Evolutionary conservation across 495 filamentous ascomycete genomes (phyloP), one percentile per base, ranked within the genome.

Genomic region (Podospora didyma): DNA sequence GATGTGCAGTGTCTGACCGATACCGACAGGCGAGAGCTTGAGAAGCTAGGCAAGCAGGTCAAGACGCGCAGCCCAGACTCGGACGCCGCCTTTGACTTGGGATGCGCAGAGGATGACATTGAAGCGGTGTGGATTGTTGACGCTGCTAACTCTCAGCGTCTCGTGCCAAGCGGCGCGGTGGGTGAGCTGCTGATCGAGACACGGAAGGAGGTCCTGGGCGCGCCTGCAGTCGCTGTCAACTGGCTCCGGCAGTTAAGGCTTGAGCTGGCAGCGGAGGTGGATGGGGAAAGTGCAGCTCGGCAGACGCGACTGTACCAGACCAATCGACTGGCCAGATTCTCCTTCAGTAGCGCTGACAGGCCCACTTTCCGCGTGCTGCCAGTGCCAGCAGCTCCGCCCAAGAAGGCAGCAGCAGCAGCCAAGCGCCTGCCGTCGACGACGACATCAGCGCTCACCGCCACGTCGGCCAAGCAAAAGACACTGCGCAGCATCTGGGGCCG

Each of bases 161-260:
- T 79, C 0, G 66, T 72, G 2, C 78, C 77, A 9, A 42, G 68
- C 23, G 77, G 77, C 16, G 72, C 69, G 1, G 63, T 77, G 10
- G 79, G 75, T 19, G 79, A 82, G 65, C 60, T 82, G 7, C 24
- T 77, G 3, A 56, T 74, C 26, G 62, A 56, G 55, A 57, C 51
- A 5, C 19, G 23, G 16, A 54, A 39, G 42, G 20, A 57, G 3
- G 20, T 63, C 14, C 4, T 20, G 26, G 26, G 26, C 12, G 45
- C 54, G 17, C 58, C 61, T 31, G 24, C 55, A 0, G 19, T 54
- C 7, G 28, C 53, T 37, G 22, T 66, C 34, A 34, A 51, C 7
- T 31, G 26, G 26, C 26, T 31, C 26, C 26, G 9, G 26, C 26
- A 31, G 26, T 9, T 31, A 9, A 51, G 22, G 16, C 31, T 21